Conservation (phyloP, 2,329 filamentous ascomycete genomes). For the Fusarium burgessii region DNA sequence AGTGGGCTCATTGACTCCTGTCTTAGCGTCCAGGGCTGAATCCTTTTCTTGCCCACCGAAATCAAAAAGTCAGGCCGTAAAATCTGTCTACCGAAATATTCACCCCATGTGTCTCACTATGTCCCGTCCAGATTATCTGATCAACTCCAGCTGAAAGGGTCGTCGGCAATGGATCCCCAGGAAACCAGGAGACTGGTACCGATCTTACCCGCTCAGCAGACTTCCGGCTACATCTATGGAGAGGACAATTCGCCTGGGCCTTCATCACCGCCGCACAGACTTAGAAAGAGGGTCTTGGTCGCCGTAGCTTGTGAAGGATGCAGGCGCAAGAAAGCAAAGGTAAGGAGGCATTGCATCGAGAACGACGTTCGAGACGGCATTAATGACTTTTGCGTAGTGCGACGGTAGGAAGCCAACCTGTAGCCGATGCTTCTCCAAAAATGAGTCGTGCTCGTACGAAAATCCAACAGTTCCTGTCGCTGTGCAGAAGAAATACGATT, state of each 20-base stretch:
- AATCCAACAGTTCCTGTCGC: not conserved
- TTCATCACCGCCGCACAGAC: not conserved
- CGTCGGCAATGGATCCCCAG: conserved; percentile 9
- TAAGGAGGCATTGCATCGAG: not conserved
- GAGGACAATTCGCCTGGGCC: not conserved
- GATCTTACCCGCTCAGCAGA: conserved; percentile 17
- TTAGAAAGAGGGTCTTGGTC: conserved; percentile 11
- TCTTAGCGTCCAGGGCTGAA: not conserved
- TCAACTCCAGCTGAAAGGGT: not conserved
- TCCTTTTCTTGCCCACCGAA: not conserved
- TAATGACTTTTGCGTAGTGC: conserved; percentile 4
- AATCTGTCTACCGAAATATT: too few species aligned
- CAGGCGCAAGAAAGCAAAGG: conserved; percentile 22
- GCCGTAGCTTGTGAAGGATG: conserved; percentile 22
- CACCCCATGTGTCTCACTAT: conserved; percentile 1
- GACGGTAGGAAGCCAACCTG: conserved; percentile 18
- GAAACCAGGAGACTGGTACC: conserved; percentile 15
- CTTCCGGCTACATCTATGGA: not conserved
- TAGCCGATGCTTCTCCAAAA: conserved; percentile 13
- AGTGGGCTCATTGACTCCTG: not conserved
- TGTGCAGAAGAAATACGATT: conserved; percentile 19
- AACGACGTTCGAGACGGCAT: not conserved
- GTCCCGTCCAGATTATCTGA: not conserved
- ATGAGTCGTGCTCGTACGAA: conserved; percentile 14
- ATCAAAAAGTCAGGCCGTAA: not conserved